A percentile compares a stretch with the other conserved stretches of the same genome.
Evolutionary conservation across 768 basidiomycete genomes (phyloP).

Genomic region (Trametopsis cervina): DNA sequence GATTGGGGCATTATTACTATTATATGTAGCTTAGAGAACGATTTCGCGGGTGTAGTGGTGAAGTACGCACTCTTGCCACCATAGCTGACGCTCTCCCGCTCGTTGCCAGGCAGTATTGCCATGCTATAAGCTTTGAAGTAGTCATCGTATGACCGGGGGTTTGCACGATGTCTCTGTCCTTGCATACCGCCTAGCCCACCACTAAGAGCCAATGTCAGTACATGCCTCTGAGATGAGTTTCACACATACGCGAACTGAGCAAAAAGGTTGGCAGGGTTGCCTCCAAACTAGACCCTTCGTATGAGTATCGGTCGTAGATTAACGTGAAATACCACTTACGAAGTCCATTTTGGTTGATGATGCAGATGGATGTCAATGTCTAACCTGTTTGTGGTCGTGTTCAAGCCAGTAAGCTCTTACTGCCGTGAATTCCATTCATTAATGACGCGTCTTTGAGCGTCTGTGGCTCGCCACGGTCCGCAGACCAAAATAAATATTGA

Average conservation of each 20-base stretch:
- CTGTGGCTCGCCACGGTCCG: too few relatives aligned
- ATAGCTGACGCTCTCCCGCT: conserved; percentile 88
- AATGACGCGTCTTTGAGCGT: neutral
- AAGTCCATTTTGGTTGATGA: neutral
- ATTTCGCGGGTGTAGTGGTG: too few relatives aligned
- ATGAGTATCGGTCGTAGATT: conserved; percentile 6
- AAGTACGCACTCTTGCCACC: conserved; percentile 88
- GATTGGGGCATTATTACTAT: conserved; percentile 97
- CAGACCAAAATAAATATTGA: neutral
- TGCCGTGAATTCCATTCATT: neutral
- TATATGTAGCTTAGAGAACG: neutral
- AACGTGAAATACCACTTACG: neutral
- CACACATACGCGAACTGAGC: conserved; percentile 58
- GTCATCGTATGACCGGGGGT: conserved; percentile 78
- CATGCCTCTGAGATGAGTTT: neutral
- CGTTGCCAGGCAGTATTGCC: conserved; percentile 83
- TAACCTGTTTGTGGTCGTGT: neutral
- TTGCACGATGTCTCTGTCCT: conserved; percentile 39
- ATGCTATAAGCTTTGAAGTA: conserved; percentile 94
- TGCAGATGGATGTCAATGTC: neutral
- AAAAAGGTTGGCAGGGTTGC: conserved; percentile 47
- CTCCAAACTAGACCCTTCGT: neutral
- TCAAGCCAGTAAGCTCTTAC: neutral
- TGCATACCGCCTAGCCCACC: conserved; percentile 52
- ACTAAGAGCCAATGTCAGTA: neutral